A percentile compares a stretch with the other conserved stretches of the same genome.
These are phyloP conservation scores for Neoboletus subvelutipes DNA, from an alignment of 768 basidiomycete species.

Conservation along the genomic window DNA sequence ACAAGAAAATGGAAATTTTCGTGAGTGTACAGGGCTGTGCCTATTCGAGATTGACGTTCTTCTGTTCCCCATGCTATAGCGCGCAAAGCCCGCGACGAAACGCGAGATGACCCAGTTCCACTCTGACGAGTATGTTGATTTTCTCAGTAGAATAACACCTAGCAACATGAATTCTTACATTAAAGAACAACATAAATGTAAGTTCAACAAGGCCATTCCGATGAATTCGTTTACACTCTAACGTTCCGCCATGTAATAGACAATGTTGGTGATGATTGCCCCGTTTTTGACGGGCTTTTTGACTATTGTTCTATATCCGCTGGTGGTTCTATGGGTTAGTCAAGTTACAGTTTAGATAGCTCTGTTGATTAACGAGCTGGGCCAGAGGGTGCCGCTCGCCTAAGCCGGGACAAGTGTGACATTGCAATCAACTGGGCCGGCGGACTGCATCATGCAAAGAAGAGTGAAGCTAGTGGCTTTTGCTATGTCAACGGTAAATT, in stretches of 20 bases:
- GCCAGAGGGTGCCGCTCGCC: constrained; percentile 91
- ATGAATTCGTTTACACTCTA: background rate
- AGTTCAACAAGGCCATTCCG: constrained; percentile 18
- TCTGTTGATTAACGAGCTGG: constrained; percentile 8
- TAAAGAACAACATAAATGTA: constrained; percentile 96
- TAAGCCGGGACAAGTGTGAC: constrained; percentile 96
- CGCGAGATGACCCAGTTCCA: constrained; percentile 99
- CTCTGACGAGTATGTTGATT: constrained; percentile 98
- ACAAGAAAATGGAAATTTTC: constrained; percentile 99
- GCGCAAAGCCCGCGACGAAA: constrained; percentile 98
- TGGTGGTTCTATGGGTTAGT: constrained; percentile 97
- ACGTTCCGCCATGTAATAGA: constrained; percentile 45
- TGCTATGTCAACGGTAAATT: constrained; percentile 92
- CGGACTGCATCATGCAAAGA: constrained; percentile 97
- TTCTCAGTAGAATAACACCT: constrained; percentile 89
- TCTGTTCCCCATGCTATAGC: constrained; percentile 44
- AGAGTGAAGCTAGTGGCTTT: constrained; percentile 98
- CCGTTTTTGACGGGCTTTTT: constrained; percentile 97
- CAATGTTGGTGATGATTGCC: constrained; percentile 98
- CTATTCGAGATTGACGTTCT: constrained; percentile 1
- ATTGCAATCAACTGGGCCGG: constrained; percentile 99
- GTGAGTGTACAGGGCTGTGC: constrained; percentile 50
- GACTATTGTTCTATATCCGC: constrained; percentile 99
- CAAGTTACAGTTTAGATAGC: background rate
- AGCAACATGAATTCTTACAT: constrained; percentile 92